Evolutionary conservation across 352 stramenopile species (phyloP), one percentile per base, ranked within the genome.

Genomic region (Stephanocyclus meneghinianus): DNA sequence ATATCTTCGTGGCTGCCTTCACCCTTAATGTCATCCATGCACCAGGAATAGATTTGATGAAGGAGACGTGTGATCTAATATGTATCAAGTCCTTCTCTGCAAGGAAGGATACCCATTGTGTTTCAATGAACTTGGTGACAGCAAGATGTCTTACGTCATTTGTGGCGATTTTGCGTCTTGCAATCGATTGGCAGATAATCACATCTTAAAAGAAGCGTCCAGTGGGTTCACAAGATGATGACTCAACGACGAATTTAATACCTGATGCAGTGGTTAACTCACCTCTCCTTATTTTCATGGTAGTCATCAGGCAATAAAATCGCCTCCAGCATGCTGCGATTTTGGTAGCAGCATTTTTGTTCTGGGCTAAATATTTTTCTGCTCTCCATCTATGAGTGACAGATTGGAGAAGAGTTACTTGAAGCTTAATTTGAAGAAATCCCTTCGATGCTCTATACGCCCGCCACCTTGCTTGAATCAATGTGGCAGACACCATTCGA

Each of bases 1-100:
- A n/a, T 9, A 56, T 56, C n/a, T 56, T 56, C 5, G 16, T 56
- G 16, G 48, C 9, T 26, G 48, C 48, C 9, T 29, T 56, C 5
- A 9, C n/a, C 8, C 8, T 21, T 21, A 56, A 56, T 56, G 8
- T 21, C 48, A 56, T 9, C 48, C 48, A 56, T 26, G 48, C 48
- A 26, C 48, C 48, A 15, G 48, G 48, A 56, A 56, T 56, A 21
- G 48, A 29, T 56, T 21, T 56, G n/a, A 56, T 56, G 48, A 56
- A 56, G 5, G 48, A 21, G 5, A 56, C 10, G n/a, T 56, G 48
- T 26, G 48, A n/a, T 26, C 48, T 16, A n/a, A 21, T 56, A 6
- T 56, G 9, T 9, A 56, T n/a, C 48, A 56, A 56, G 5, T 15
- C 16, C 48, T 56, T 56, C 5, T n/a, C 48, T 29, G 5, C 10